Evolutionary conservation across 768 basidiomycete species (phyloP), one percentile per base, ranked within the genome.

Genomic region (Neoboletus brunneissimus): DNA sequence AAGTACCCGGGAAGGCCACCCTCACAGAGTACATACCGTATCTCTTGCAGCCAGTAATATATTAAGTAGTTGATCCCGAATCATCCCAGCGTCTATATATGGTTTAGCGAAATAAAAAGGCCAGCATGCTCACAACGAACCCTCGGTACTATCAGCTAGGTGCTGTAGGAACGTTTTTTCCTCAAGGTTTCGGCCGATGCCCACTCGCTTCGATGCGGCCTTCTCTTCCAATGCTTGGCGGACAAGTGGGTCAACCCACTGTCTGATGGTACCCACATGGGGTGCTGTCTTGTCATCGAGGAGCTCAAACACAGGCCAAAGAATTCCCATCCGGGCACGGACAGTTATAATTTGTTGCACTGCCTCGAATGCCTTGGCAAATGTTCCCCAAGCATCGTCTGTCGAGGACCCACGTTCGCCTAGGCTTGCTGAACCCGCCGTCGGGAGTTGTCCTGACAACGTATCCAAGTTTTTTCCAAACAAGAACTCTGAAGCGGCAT

Each of bases 21-120:
- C 1, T 51, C 31, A 31, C 23, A 43, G 52, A 40, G 44, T 20
- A 75, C 81, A 46, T 42, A 87, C 88, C 35, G 91, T 91, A 72
- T 94, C 91, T 53, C 91, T 73, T 23, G 88, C 81, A 6, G 91
- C 91, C 12, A 92, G 74, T 2, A 94, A 74, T 68, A 91, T 83
- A 64, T 83, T 92, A 47, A 92, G 76, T 13, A 92, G 70, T 59
- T 93, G 87, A 71, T 92, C 88, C 22, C 87, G 83, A 53, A 94
- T 88, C 42, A 84, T 68, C 9, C 81, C 75, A 12, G 73, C 72
- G 65, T 91, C 89, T 91, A 62, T 55, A 55, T 50, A 50, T 49
- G 22, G 32, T 12, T 61, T 31, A 64, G 67, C 25, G 29, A 54
- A 13, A 42, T 45, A 20, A 29, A 12, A 23, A 20, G 42, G 13